A percentile compares a stretch with the other conserved stretches of the same genome.
Conservation (phyloP, 2,329 filamentous ascomycete genomes). For the Fusarium nodosum region DNA sequence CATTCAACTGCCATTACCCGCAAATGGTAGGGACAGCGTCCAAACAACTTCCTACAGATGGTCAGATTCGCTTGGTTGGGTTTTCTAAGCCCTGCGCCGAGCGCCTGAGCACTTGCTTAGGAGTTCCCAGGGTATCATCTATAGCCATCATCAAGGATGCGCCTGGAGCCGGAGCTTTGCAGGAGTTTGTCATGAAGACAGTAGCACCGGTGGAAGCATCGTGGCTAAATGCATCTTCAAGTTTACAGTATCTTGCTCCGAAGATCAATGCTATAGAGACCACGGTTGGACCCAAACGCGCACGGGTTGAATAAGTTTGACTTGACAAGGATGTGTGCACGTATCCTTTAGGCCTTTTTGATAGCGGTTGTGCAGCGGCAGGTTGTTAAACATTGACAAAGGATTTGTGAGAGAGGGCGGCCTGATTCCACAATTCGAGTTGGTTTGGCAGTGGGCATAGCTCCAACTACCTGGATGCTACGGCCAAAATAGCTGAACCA, state of each 20-base stretch:
- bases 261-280: constrained; percentile 56
- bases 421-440: neutral
- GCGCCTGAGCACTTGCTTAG: constrained; percentile 68
- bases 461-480: neutral
- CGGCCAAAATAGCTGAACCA: neutral
- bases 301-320: constrained; percentile 26
- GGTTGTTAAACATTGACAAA: neutral
- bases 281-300: constrained; percentile 53
- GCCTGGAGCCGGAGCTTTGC: constrained; percentile 68
- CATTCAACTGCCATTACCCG: constrained; percentile 72
- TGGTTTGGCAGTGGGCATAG: neutral
- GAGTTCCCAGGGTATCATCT: constrained; percentile 74
- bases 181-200: constrained; percentile 67
- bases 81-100: constrained; percentile 72
- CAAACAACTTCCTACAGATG: constrained; percentile 53
- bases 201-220: constrained; percentile 66
- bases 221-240: constrained; percentile 61
- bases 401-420: neutral
- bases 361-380: neutral
- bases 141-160: constrained; percentile 70
- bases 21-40: constrained; percentile 67
- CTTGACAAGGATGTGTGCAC: constrained; percentile 3
- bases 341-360: constrained; percentile 2
- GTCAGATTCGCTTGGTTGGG: constrained; percentile 69
- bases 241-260: constrained; percentile 51